Evolutionary conservation across 495 filamentous ascomycete species (phyloP).

Genomic region (Trichocladium antarcticum): DNA sequence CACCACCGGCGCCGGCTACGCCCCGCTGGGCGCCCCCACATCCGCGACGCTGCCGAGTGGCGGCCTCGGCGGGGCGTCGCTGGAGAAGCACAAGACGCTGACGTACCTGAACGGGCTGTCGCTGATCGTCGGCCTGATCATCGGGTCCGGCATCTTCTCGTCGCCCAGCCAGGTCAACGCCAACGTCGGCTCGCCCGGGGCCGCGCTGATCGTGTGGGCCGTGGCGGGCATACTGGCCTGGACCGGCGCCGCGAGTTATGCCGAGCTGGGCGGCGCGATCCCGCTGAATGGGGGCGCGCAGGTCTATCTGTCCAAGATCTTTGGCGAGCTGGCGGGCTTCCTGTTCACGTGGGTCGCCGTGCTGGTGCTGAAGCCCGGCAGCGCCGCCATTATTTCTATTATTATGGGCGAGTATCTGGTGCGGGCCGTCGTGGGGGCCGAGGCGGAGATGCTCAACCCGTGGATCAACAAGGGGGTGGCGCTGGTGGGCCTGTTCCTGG

Average conservation of each 20-base stretch:
- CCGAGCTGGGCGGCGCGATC: conserved; percentile 90
- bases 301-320: conserved; percentile 88
- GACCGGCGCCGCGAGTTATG: conserved; percentile 94
- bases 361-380: conserved; percentile 84
- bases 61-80: conserved; percentile 42
- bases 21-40: conserved; percentile 64
- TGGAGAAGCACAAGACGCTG: conserved; percentile 91
- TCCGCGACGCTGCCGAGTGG: conserved; percentile 37
- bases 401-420: conserved; percentile 97
- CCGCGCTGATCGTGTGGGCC: conserved; percentile 78
- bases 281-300: conserved; percentile 91
- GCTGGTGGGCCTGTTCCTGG: conserved; percentile 57
- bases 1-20: conserved; percentile 64
- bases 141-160: conserved; percentile 95
- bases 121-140: conserved; percentile 82
- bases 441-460: conserved; percentile 59
- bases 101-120: conserved; percentile 91
- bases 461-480: conserved; percentile 92
- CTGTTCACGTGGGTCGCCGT: conserved; percentile 95
- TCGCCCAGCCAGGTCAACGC: conserved; percentile 88
- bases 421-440: conserved; percentile 69
- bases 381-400: conserved; percentile 87
- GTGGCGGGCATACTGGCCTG: conserved; percentile 86
- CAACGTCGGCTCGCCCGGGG: conserved; percentile 87
- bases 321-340: conserved; percentile 84